Base-by-base conservation (phyloP, 192 early-diverging fungal species). In the Anaeromyces robustus region DNA sequence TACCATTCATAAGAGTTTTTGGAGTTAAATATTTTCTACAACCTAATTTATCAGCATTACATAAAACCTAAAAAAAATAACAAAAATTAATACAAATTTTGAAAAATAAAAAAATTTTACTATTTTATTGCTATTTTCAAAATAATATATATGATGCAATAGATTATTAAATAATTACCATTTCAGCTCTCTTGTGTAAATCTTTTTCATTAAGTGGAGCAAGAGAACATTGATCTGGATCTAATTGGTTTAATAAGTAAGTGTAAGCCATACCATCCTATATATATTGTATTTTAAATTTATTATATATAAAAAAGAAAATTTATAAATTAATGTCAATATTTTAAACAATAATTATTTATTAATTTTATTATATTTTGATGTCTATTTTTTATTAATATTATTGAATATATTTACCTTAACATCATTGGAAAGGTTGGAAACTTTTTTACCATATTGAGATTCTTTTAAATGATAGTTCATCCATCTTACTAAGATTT, bases 21-120 rank as follows among this genome's bases (percentile, higher is more conserved):
- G 97, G 92, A 29, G 95, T 95, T 77, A 98, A 88, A 83, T 98
- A 99, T 81, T 97, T 95, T 78, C 97, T 89, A 87, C 96, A 98
- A 22, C 91, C 93, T 78, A 99, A 92, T 79, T 93, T 93, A 82
- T 96, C 97, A 11, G 97, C 95, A 82, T 95, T 95, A 82, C 93
- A 89, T 77, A 99, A 90, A 52, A 97, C 86, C 82, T 89, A n/a
- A n/a, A n/a, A n/a, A n/a, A n/a, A n/a, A n/a, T n/a, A n/a, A n/a
- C n/a, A n/a, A n/a, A n/a, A n/a, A n/a, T n/a, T n/a, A n/a, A n/a
- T n/a, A n/a, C n/a, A n/a, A n/a, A n/a, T n/a, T n/a, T n/a, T n/a
- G n/a, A n/a, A n/a, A n/a, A n/a, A n/a, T n/a, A n/a, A n/a, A n/a
- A n/a, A n/a, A n/a, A n/a, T n/a, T n/a, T n/a, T n/a, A n/a, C n/a